Evolutionary conservation across 352 stramenopile species (phyloP).

Genomic region (Pythium guiyangense): DNA sequence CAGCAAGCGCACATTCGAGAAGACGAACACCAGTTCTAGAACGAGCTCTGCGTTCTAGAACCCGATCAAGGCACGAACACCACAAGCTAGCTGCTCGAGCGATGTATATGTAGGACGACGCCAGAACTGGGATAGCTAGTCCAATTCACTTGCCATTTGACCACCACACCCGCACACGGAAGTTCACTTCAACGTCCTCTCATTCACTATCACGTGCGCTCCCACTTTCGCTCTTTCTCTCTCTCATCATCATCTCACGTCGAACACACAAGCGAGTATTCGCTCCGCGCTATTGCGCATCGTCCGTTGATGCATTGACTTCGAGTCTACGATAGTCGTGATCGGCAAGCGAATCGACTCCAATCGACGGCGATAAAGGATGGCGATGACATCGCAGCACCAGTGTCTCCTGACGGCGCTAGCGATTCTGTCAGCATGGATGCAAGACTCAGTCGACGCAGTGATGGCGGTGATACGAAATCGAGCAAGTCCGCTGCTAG

Average conservation of each 20-base stretch:
- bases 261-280: constrained; percentile 62
- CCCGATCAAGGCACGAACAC: no score
- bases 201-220: no score
- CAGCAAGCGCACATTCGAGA: no score
- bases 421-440: constrained; percentile 7
- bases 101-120: no score
- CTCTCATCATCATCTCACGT: constrained; percentile 23
- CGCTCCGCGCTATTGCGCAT: constrained; percentile 26
- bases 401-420: neutral
- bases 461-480: constrained; percentile 6
- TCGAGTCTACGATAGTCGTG: constrained; percentile 62
- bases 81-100: no score
- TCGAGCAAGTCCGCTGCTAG: constrained; percentile 10
- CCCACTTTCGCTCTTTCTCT: no score
- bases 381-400: neutral
- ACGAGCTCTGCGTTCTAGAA: no score
- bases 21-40: no score
- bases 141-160: no score
- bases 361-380: constrained; percentile 19
- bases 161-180: no score
- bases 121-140: no score
- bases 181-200: no score
- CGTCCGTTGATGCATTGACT: constrained; percentile 22
- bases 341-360: constrained; percentile 51
- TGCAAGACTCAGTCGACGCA: constrained; percentile 10